These are phyloP conservation scores for Rhizophagus clarus DNA, from an alignment of 192 early-diverging fungal species.

Conservation along the genomic window DNA sequence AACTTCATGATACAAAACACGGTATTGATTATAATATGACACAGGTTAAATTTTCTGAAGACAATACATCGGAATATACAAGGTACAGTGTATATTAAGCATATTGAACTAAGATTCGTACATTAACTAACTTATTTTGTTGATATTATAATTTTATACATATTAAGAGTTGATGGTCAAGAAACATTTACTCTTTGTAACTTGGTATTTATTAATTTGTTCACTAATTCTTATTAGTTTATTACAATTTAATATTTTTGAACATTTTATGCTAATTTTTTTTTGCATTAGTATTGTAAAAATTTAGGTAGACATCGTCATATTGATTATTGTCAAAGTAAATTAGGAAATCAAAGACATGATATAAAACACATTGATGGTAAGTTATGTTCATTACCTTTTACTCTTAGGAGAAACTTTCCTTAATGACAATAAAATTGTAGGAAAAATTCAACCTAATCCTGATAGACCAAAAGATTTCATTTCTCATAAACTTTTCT, in stretches of 20 bases:
- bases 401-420: too few relatives aligned
- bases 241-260: not conserved
- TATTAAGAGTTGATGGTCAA: not conserved
- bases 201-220: not conserved
- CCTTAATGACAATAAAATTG: not conserved
- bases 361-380: slow-evolving; percentile 20
- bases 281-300: slow-evolving; percentile 11
- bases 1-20: slow-evolving; percentile 1
- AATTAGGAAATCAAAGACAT: not conserved
- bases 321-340: slow-evolving; percentile 33
- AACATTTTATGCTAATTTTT: not conserved
- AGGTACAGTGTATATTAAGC: not conserved
- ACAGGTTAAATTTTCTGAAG: not conserved
- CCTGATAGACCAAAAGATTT: slow-evolving; percentile 23
- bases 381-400: not conserved
- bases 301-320: slow-evolving; percentile 26
- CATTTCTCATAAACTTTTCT: slow-evolving; percentile 30
- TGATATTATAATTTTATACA: not conserved
- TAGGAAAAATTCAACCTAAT: not conserved
- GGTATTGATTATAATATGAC: slow-evolving; percentile 4
- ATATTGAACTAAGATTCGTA: too few relatives aligned
- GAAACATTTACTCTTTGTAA: slow-evolving; percentile 26
- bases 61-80: slow-evolving; percentile 21
- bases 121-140: too few relatives aligned
- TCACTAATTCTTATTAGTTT: not conserved